Conservation (phyloP, 1,284 basidiomycete species). For the Puccinia novopanici region DNA sequence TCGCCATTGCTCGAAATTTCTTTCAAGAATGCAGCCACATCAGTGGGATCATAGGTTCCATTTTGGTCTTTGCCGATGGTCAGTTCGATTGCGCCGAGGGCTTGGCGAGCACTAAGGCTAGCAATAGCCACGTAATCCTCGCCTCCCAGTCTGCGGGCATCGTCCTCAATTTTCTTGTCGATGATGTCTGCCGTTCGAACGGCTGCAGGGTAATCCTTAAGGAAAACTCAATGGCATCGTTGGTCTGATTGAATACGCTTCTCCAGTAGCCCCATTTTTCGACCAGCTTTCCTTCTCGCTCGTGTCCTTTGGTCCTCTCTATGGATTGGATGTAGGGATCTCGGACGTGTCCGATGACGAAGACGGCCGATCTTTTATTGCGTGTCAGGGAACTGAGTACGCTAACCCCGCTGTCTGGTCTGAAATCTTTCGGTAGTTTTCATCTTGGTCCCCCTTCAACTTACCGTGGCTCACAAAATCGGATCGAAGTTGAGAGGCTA, state of each 20-base stretch:
- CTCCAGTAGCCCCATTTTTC: slow-evolving; percentile 56
- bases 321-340: slow-evolving; percentile 48
- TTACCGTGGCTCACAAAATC: slow-evolving; percentile 55
- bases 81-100: slow-evolving; percentile 57
- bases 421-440: slow-evolving; percentile 38
- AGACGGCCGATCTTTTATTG: slow-evolving; percentile 12
- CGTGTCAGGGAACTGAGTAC: slow-evolving; percentile 3
- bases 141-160: slow-evolving; percentile 56
- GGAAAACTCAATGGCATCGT: slow-evolving; percentile 56
- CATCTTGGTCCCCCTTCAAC: slow-evolving; percentile 26
- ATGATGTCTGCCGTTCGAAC: slow-evolving; percentile 53
- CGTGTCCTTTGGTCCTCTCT: background rate
- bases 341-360: slow-evolving; percentile 39
- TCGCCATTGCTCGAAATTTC: slow-evolving; percentile 59
- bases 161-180: slow-evolving; percentile 56
- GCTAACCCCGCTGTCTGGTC: slow-evolving; percentile 32
- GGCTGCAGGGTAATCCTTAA: slow-evolving; percentile 57
- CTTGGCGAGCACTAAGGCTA: slow-evolving; percentile 56
- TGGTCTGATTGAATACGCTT: slow-evolving; percentile 54
- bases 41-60: slow-evolving; percentile 54
- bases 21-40: slow-evolving; percentile 57
- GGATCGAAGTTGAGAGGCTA: slow-evolving; percentile 53
- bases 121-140: slow-evolving; percentile 58
- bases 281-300: background rate
- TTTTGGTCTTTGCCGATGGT: slow-evolving; percentile 53